A percentile compares a stretch with the other conserved stretches of the same genome.
Conservation (phyloP, 129 eudicot genomes). For the Deinandra increscens region DNA sequence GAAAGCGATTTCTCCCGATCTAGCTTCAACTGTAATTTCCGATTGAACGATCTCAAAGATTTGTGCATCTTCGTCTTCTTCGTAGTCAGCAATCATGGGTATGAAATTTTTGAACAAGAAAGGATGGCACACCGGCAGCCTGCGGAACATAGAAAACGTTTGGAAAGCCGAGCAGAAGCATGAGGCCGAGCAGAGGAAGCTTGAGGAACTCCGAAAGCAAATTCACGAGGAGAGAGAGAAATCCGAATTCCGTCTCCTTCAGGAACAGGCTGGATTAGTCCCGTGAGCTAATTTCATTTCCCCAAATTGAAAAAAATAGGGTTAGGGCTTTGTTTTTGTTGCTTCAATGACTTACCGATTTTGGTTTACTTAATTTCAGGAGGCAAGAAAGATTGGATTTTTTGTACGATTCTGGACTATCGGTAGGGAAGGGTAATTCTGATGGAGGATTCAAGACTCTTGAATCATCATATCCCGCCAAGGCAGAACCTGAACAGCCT, state of each 20-base stretch:
- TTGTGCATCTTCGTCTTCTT: not conserved
- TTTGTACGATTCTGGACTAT: slow-evolving; percentile 79
- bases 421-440: slow-evolving; percentile 63
- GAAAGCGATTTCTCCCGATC: not conserved
- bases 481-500: slow-evolving; percentile 37
- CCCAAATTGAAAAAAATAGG: slow-evolving; percentile 16
- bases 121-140: slow-evolving; percentile 97
- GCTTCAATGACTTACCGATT: not conserved
- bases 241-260: slow-evolving; percentile 81
- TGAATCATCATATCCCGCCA: slow-evolving; percentile 50
- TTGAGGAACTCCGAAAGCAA: slow-evolving; percentile 91
- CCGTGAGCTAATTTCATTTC: slow-evolving; percentile 46
- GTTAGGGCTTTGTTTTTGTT: slow-evolving; percentile 26
- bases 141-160: slow-evolving; percentile 88
- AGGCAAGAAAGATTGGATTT: slow-evolving; percentile 92
- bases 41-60: not conserved
- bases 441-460: slow-evolving; percentile 69
- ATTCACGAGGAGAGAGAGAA: slow-evolving; percentile 83
- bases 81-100: slow-evolving; percentile 43
- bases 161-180: slow-evolving; percentile 99
- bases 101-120: slow-evolving; percentile 95
- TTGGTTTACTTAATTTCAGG: slow-evolving; percentile 30
- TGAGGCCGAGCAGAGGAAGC: slow-evolving; percentile 81
- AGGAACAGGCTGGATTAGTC: slow-evolving; percentile 86
- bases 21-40: not conserved